Evolutionary conservation across 2,329 filamentous ascomycete species (phyloP).

Genomic region (Graphium sp.): DNA sequence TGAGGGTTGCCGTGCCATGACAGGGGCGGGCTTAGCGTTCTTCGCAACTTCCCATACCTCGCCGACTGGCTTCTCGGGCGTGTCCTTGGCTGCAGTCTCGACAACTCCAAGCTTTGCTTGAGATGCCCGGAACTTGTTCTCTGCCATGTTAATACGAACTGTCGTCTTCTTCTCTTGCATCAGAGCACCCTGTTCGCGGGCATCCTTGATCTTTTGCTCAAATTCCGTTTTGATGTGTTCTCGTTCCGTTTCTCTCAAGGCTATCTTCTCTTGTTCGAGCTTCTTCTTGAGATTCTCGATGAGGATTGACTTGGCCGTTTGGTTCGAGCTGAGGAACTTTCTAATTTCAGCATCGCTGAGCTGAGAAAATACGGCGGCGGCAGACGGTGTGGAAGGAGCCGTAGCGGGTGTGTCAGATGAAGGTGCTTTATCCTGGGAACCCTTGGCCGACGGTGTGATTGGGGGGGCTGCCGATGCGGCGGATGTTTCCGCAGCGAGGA

Average conservation of each 20-base stretch:
- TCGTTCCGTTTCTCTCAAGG: slow-evolving; percentile 36
- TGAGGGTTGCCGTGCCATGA: too few relatives aligned
- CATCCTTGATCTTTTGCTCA: slow-evolving; percentile 34
- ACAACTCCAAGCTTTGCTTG: slow-evolving; percentile 64
- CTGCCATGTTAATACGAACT: slow-evolving; percentile 62
- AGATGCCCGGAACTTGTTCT: slow-evolving; percentile 47
- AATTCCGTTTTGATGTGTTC: slow-evolving; percentile 25
- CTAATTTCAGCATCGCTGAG: slow-evolving; percentile 39
- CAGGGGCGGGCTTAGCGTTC: slow-evolving; percentile 14
- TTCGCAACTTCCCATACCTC: slow-evolving; percentile 82
- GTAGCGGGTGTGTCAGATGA: slow-evolving; percentile 7
- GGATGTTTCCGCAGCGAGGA: slow-evolving; percentile 38
- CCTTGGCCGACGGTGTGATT: slow-evolving; percentile 7
- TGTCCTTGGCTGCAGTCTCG: slow-evolving; percentile 67
- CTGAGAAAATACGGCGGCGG: slow-evolving; percentile 23
- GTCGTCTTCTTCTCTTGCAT: slow-evolving; percentile 61
- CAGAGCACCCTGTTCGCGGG: slow-evolving; percentile 47
- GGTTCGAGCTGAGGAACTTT: slow-evolving; percentile 37
- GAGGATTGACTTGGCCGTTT: slow-evolving; percentile 40
- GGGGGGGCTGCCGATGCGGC: slow-evolving; percentile 9
- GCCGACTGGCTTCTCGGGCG: slow-evolving; percentile 63
- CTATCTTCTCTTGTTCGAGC: slow-evolving; percentile 47
- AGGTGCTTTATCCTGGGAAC: slow-evolving; percentile 8
- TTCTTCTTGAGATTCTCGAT: slow-evolving; percentile 51
- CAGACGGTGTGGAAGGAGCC: slow-evolving; percentile 18